A percentile compares a stretch with the other conserved stretches of the same genome.
These are phyloP conservation scores for Monosporascus sp. DNA, from an alignment of 2,329 filamentous ascomycete species.

Conservation along the genomic window DNA sequence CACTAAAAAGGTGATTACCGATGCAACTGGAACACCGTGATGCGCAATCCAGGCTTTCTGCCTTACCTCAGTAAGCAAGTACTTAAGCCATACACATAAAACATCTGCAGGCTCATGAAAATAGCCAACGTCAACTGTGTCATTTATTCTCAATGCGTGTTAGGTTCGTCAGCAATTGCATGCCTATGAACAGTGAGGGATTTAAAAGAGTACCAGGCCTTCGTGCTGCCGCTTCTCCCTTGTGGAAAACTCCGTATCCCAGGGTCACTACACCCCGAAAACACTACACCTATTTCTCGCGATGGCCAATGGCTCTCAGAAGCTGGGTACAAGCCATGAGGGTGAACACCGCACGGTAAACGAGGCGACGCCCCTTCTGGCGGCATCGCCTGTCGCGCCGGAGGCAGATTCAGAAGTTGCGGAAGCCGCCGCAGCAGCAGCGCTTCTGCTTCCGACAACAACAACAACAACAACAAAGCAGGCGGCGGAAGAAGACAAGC, in stretches of 20 bases:
- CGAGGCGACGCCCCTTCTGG: slow-evolving; percentile 29
- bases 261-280: too few relatives aligned
- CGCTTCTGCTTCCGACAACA: slow-evolving; percentile 6
- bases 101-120: not conserved
- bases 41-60: not conserved
- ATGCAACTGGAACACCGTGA: not conserved
- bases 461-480: not conserved
- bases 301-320: not conserved
- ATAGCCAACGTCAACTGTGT: not conserved
- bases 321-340: not conserved
- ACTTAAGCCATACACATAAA: not conserved
- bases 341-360: slow-evolving; percentile 3
- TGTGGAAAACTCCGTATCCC: too few relatives aligned
- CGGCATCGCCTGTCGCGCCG: slow-evolving; percentile 9
- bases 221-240: too few relatives aligned
- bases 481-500: slow-evolving; percentile 32
- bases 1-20: too few relatives aligned
- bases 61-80: not conserved
- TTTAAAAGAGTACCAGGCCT: not conserved
- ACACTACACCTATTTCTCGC: not conserved
- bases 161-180: not conserved
- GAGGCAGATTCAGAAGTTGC: slow-evolving; percentile 12
- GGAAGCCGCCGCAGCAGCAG: slow-evolving; percentile 10
- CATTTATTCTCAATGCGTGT: not conserved
- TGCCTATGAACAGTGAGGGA: not conserved